Conservation (phyloP, 2,329 filamentous ascomycete genomes). For the Fusarium irregulare region DNA sequence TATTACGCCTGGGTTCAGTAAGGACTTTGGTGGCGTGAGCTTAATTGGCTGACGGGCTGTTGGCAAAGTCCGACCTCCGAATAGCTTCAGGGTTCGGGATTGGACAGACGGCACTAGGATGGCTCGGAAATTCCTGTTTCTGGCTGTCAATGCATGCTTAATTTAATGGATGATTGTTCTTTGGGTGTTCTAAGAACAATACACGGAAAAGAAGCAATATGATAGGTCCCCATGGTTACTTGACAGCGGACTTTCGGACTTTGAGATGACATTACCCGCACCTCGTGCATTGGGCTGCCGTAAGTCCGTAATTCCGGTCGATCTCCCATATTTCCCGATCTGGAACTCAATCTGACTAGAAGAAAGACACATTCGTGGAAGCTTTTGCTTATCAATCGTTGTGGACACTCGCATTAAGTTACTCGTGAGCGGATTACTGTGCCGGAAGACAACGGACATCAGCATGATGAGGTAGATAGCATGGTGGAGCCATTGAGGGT, state of each 20-base stretch:
- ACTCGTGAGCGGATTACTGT: background rate
- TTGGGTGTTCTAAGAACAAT: background rate
- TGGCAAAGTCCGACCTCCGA: background rate
- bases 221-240: background rate
- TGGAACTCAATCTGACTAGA: background rate
- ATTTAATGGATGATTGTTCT: background rate
- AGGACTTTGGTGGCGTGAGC: background rate
- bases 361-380: background rate
- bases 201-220: background rate
- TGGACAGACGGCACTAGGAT: background rate
- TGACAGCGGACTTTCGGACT: background rate
- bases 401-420: background rate
- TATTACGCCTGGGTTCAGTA: background rate
- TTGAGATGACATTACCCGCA: background rate
- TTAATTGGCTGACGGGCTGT: background rate
- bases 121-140: background rate
- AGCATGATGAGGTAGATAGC: background rate
- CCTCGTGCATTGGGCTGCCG: background rate
- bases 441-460: background rate
- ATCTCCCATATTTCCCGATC: slow-evolving; percentile 18
- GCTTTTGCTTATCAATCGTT: background rate
- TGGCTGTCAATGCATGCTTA: background rate
- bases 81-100: slow-evolving; percentile 6
- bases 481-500: background rate
- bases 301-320: slow-evolving; percentile 26